These are phyloP conservation scores for Echria macrotheca DNA, from an alignment of 495 filamentous ascomycete species.

Conservation along the genomic window DNA sequence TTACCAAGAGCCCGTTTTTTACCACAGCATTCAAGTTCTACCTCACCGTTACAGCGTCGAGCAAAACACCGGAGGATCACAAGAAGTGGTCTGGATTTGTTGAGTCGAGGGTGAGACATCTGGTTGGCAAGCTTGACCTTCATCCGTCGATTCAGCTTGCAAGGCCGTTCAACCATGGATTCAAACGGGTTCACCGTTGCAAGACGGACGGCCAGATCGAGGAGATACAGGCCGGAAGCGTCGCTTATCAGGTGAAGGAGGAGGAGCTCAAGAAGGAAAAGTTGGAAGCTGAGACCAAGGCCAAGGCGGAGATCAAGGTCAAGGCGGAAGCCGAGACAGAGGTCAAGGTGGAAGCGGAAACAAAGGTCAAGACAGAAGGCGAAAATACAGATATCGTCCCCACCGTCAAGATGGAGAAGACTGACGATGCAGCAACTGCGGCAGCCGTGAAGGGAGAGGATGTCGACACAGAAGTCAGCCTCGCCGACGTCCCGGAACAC, in stretches of 20 bases:
- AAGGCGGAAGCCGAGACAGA: constrained; percentile 38
- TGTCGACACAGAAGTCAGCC: constrained; percentile 16
- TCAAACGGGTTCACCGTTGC: constrained; percentile 73
- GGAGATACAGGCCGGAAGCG: constrained; percentile 62
- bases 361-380: no score
- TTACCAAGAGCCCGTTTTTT: constrained; percentile 85
- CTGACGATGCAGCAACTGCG: constrained; percentile 20
- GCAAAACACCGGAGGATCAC: constrained; percentile 78
- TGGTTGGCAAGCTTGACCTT: constrained; percentile 75
- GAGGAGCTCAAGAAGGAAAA: constrained; percentile 54
- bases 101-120: constrained; percentile 81
- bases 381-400: no score
- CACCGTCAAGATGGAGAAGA: constrained; percentile 19
- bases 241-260: constrained; percentile 60
- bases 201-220: constrained; percentile 62
- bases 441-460: constrained; percentile 16
- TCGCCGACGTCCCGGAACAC: constrained; percentile 22
- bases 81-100: constrained; percentile 85
- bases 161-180: constrained; percentile 89
- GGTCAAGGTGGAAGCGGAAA: no score
- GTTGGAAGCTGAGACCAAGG: constrained; percentile 37
- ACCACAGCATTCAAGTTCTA: constrained; percentile 91
- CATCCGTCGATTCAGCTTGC: constrained; percentile 70
- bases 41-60: constrained; percentile 79
- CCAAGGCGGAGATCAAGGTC: constrained; percentile 30